Evolutionary conservation across 257 asterid species (phyloP).

Genomic region (Perilla frutescens): DNA sequence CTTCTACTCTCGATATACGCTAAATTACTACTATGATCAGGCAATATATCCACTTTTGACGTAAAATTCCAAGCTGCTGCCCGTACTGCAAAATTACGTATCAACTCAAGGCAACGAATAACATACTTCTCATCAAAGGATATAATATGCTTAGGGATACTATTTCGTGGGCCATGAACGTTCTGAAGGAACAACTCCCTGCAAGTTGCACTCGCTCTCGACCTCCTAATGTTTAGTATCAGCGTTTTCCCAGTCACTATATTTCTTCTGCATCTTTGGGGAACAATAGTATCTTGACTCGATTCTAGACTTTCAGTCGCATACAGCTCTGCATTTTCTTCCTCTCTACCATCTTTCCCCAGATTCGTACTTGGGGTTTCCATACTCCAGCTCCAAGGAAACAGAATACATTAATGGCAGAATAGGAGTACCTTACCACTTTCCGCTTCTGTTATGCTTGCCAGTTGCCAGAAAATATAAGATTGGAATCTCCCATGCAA

Average conservation of each 20-base stretch:
- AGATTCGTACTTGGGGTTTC: slow-evolving; percentile 35
- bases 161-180: slow-evolving; percentile 41
- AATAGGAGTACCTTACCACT: slow-evolving; percentile 20
- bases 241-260: slow-evolving; percentile 39
- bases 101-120: slow-evolving; percentile 69
- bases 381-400: slow-evolving; percentile 48
- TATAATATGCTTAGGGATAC: slow-evolving; percentile 66
- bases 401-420: slow-evolving; percentile 44
- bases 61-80: slow-evolving; percentile 50
- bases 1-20: slow-evolving; percentile 38
- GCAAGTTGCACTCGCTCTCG: slow-evolving; percentile 44
- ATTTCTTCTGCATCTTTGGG: slow-evolving; percentile 34
- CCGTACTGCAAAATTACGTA: slow-evolving; percentile 55
- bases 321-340: slow-evolving; percentile 39
- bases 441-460: slow-evolving; percentile 25
- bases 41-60: slow-evolving; percentile 45
- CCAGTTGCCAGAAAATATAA: not conserved
- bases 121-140: slow-evolving; percentile 71
- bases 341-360: slow-evolving; percentile 45
- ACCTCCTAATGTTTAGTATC: slow-evolving; percentile 40
- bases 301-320: slow-evolving; percentile 44
- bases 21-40: slow-evolving; percentile 40
- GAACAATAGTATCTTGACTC: slow-evolving; percentile 37
- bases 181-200: slow-evolving; percentile 48
- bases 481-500: not conserved